These are phyloP conservation scores for Sporothrix humicola DNA, from an alignment of 2,329 filamentous ascomycete genomes.

Conservation along the genomic window DNA sequence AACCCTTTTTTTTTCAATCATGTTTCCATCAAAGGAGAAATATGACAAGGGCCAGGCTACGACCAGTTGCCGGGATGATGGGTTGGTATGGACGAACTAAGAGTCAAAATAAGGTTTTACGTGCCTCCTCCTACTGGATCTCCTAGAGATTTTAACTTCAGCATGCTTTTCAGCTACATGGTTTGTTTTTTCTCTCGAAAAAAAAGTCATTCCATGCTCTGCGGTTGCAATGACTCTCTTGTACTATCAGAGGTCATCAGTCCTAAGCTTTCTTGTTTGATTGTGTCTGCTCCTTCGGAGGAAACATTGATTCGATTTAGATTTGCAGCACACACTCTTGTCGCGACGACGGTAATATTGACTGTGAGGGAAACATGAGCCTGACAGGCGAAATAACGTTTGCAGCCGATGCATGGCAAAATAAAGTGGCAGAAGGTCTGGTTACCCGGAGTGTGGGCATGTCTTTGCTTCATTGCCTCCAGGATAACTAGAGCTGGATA, in stretches of 20 bases:
- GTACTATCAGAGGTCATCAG: background rate
- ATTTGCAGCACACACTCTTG: background rate
- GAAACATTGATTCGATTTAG: background rate
- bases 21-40: background rate
- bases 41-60: background rate
- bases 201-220: too few relatives aligned
- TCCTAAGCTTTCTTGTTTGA: background rate
- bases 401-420: constrained; percentile 30
- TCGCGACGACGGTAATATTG: background rate
- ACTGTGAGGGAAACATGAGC: background rate
- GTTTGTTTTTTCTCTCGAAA: too few relatives aligned
- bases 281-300: background rate
- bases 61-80: background rate
- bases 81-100: background rate
- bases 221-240: background rate
- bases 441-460: constrained; percentile 30
- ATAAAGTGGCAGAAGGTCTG: constrained; percentile 13
- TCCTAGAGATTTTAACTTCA: background rate
- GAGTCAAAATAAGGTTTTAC: background rate
- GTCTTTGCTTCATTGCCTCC: background rate
- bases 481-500: background rate
- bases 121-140: background rate
- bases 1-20: too few relatives aligned
- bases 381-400: constrained; percentile 2
- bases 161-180: background rate